Percentiles rank a stretch among this genome's conserved stretches.
Conservation (phyloP, 2,329 filamentous ascomycete genomes). For the Xylaria arbuscula region DNA sequence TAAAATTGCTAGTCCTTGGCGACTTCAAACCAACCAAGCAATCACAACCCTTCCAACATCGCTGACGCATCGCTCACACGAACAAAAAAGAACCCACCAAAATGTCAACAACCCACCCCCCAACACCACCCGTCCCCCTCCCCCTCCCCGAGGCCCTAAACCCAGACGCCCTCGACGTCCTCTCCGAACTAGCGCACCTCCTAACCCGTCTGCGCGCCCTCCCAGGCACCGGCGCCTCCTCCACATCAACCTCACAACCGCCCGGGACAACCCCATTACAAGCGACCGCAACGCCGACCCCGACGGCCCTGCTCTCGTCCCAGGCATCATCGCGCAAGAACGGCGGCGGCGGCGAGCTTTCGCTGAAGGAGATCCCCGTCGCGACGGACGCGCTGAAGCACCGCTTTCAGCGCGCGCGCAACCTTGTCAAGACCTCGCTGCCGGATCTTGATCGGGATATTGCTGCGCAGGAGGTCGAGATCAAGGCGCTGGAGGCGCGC, state of each 20-base stretch:
- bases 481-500: slow-evolving; percentile 71
- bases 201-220: slow-evolving; percentile 75
- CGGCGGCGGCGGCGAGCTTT: slow-evolving; percentile 50
- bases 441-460: slow-evolving; percentile 76
- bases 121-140: slow-evolving; percentile 55
- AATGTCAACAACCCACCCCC: slow-evolving; percentile 31
- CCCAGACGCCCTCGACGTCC: slow-evolving; percentile 85
- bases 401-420: slow-evolving; percentile 82
- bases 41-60: too few relatives aligned
- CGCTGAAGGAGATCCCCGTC: slow-evolving; percentile 79
- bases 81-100: slow-evolving; percentile 15
- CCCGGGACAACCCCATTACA: slow-evolving; percentile 39
- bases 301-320: slow-evolving; percentile 37
- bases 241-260: not conserved
- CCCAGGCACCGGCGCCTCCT: slow-evolving; percentile 28
- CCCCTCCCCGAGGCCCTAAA: slow-evolving; percentile 72
- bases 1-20: too few relatives aligned
- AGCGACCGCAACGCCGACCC: slow-evolving; percentile 44
- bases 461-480: slow-evolving; percentile 77
- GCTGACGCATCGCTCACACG: slow-evolving; percentile 1
- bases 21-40: too few relatives aligned
- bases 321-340: not conserved
- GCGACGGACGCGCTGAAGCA: slow-evolving; percentile 84
- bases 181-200: slow-evolving; percentile 83
- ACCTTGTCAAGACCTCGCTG: slow-evolving; percentile 67